Evolutionary conservation across 208 protist species (phyloP).

Genomic region (Trichomonas tenax): DNA sequence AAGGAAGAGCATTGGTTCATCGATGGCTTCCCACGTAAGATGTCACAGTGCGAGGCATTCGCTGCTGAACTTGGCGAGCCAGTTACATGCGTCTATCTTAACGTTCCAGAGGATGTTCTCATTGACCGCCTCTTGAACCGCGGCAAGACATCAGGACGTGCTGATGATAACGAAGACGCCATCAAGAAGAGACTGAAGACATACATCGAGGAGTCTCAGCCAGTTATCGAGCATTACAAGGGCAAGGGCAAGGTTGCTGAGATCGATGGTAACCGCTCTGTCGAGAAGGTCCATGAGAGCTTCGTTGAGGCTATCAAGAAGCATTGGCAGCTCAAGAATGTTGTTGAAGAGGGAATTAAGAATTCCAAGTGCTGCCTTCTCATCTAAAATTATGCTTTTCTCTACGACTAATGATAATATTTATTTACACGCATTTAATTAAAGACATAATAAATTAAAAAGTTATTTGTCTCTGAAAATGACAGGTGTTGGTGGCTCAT

Average conservation of each 20-base stretch:
- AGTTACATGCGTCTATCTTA: slow-evolving; percentile 41
- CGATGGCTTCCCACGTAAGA: neutral
- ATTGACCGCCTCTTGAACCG: slow-evolving; percentile 44
- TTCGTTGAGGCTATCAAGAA: neutral
- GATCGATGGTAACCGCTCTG: neutral
- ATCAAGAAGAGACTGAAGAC: slow-evolving; percentile 49
- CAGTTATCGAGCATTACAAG: neutral
- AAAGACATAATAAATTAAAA: no score
- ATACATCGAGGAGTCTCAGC: slow-evolving; percentile 9
- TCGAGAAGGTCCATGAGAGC: neutral
- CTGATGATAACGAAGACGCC: slow-evolving; percentile 57
- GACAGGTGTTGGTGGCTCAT: neutral
- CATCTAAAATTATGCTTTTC: neutral
- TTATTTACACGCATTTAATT: no score
- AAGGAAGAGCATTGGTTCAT: neutral
- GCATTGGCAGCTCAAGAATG: neutral
- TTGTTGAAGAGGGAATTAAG: neutral
- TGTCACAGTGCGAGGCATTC: neutral
- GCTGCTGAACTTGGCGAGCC: neutral
- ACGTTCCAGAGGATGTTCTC: slow-evolving; percentile 40
- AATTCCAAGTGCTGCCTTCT: neutral
- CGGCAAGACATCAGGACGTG: slow-evolving; percentile 46
- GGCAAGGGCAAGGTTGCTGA: neutral
- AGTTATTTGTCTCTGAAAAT: neutral
- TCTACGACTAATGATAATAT: neutral